Evolutionary conservation across 176 grass and related monocot species (phyloP), one percentile per base, ranked within the genome.

Genomic region (Dactylis glomerata): DNA sequence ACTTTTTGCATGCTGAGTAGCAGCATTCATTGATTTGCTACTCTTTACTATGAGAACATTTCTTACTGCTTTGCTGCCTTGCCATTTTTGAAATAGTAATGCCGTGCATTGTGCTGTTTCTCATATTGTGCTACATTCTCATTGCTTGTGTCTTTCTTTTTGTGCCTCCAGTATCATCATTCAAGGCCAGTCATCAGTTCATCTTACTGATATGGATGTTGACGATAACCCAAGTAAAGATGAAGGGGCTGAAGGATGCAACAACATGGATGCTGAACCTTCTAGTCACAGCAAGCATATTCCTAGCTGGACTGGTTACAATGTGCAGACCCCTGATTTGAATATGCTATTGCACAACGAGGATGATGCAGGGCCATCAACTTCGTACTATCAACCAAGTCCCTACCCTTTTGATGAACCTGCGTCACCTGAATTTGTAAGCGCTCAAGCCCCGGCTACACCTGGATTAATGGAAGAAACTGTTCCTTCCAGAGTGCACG

Each of bases 381-480:
- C 78, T 79, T 87, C 86, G 14, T 87, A 84, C 51, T 87, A 84
- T 91, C 88, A 89, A 77, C 86, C 76, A 82, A 88, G 85, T 64
- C 87, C 87, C 47, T 84, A 64, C 61, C 56, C 78, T 69, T 86
- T 80, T 82, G 84, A 89, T 83, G 81, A 86, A 70, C 91, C 86
- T 75, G 31, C 75, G 37, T 91, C 96, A 78, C 74, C 90, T 56
- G 90, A 90, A 80, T 89, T 85, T 77, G 71, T 84, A 68, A 92
- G 89, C 24, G 93, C 93, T 20, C 91, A 95, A 79, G 90, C 97
- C 82, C 97, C 92, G 20, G 87, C 89, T 61, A 96, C 97, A 68
- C 93, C 93, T 89, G 97, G 93, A 45, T 86, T 96, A 89, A 89
- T 92, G 83, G 92, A 94, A 89, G 97, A 91, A 69, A 96, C 90